These are phyloP conservation scores for Sanghuangporus sanghuang DNA, from an alignment of 1,284 basidiomycete species.

Conservation along the genomic window DNA sequence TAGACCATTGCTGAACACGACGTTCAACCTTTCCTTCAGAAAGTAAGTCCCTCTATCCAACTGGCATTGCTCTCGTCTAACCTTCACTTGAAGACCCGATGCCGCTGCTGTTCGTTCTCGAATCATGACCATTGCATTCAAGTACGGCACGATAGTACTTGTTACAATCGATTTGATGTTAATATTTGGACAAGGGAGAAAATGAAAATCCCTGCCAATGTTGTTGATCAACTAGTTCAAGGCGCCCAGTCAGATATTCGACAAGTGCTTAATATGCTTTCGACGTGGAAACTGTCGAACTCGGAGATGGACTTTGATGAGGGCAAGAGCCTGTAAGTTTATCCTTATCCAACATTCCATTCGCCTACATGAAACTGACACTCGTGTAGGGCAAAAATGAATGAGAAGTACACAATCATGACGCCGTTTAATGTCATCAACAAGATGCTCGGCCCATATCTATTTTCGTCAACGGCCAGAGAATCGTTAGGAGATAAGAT, in stretches of 20 bases:
- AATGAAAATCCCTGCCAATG: slow-evolving; percentile 86
- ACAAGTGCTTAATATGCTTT: slow-evolving; percentile 96
- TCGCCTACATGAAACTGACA: background rate
- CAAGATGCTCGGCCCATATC: slow-evolving; percentile 84
- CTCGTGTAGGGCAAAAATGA: slow-evolving; percentile 66
- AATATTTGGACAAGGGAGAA: slow-evolving; percentile 60
- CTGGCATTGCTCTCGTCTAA: slow-evolving; percentile 2
- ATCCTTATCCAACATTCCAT: background rate
- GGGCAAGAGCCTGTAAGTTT: slow-evolving; percentile 76
- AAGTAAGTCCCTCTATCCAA: slow-evolving; percentile 43
- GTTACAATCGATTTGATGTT: background rate
- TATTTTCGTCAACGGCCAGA: slow-evolving; percentile 79
- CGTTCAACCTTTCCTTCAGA: slow-evolving; percentile 73
- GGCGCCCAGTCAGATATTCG: slow-evolving; percentile 94
- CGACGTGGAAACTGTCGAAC: slow-evolving; percentile 87
- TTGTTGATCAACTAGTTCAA: slow-evolving; percentile 86
- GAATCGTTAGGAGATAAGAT: slow-evolving; percentile 90
- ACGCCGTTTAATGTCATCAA: slow-evolving; percentile 86
- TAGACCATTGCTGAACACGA: slow-evolving; percentile 76
- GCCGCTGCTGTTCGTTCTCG: slow-evolving; percentile 75
- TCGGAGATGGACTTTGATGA: slow-evolving; percentile 85
- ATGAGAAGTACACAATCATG: slow-evolving; percentile 90
- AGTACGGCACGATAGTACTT: slow-evolving; percentile 42
- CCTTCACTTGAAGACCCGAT: slow-evolving; percentile 53
- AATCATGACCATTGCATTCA: slow-evolving; percentile 85